Base-by-base conservation (phyloP, 441 rosid species). In the Aquilaria agallochum region DNA sequence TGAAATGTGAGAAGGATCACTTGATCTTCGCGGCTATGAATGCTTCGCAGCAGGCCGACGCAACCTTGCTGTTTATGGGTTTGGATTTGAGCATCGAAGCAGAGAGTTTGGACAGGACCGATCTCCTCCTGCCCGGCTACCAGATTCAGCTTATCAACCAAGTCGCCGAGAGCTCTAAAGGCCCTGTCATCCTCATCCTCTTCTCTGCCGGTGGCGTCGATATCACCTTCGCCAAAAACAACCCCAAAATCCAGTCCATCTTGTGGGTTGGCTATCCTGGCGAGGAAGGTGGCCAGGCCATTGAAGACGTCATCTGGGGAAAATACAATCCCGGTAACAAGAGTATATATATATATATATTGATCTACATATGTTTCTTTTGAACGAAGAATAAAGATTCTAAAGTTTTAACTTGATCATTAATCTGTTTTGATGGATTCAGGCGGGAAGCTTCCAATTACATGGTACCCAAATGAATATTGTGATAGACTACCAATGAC, bases 211-310 rank as follows among this genome's bases (percentile, higher is more conserved):
- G 75, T 2, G 67, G 72, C 0, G 55, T 74, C 1, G 75, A 74
- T 13, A 60, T 74, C 11, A 42, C 69, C 0, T 74, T 74, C 2
- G 68, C 70, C 1, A 49, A 60, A 63, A 27, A 32, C 2, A 57
- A 70, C 48, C 3, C 40, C 0, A 59, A 67, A 4, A 49, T 75
- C 30, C 44, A 36, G 0, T 30, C 55, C 52, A 74, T 70, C 32
- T 33, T 67, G 20, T 74, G 75, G 75, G 72, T 58, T 9, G 74
- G 78, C 5, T 74, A 50, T 42, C 78, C 78, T 6, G 74, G 74
- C 40, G 62, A 73, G 40, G 63, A 58, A 42, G 76, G 76, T 0
- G 76, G 69, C 2, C 51, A 0, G 5, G 73, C 70, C 44, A 73
- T 68, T 11, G 67, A 67, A 6, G 76, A 73, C 13, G 63, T 56